Percentiles rank a stretch among this genome's conserved stretches.
Evolutionary conservation across 257 asterid species (phyloP).

Genomic region (Euphrasia confusa): DNA sequence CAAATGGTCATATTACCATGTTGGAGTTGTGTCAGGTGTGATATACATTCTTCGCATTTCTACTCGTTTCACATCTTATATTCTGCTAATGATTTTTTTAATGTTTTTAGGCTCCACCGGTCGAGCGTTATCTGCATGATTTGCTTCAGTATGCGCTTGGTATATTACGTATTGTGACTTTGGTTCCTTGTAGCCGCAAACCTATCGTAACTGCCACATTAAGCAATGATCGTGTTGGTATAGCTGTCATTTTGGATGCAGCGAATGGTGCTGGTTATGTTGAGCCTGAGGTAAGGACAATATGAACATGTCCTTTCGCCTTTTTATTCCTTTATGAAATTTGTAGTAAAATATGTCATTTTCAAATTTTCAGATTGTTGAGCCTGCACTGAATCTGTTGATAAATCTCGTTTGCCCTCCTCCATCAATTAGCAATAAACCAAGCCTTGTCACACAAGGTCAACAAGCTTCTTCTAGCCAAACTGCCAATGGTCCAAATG

Average conservation of each 20-base stretch:
- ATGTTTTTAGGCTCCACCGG: constrained; percentile 80
- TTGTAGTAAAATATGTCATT: neutral
- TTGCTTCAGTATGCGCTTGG: constrained; percentile 96
- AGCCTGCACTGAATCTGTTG: constrained; percentile 78
- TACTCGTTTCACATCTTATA: constrained; percentile 6
- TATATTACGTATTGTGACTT: constrained; percentile 75
- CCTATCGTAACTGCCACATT: constrained; percentile 73
- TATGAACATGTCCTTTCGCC: neutral
- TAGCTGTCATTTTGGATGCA: constrained; percentile 93
- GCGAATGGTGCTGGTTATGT: constrained; percentile 91
- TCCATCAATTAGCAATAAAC: constrained; percentile 94
- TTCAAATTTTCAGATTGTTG: constrained; percentile 65
- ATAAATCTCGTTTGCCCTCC: constrained; percentile 98
- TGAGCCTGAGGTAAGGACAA: constrained; percentile 79
- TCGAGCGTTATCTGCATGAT: constrained; percentile 93
- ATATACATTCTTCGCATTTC: neutral
- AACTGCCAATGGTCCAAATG: constrained; percentile 45
- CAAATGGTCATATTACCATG: constrained; percentile 87
- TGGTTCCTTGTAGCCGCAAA: constrained; percentile 85
- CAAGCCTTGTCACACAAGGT: constrained; percentile 55
- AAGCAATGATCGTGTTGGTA: constrained; percentile 92
- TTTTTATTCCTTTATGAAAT: neutral
- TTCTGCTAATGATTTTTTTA: constrained; percentile 21
- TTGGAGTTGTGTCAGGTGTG: constrained; percentile 96
- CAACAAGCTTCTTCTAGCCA: constrained; percentile 58